Percentiles rank a stretch among this genome's conserved stretches.
These are phyloP conservation scores for Aspergillus sp. DNA, from an alignment of 2,329 filamentous ascomycete genomes.

Conservation along the genomic window DNA sequence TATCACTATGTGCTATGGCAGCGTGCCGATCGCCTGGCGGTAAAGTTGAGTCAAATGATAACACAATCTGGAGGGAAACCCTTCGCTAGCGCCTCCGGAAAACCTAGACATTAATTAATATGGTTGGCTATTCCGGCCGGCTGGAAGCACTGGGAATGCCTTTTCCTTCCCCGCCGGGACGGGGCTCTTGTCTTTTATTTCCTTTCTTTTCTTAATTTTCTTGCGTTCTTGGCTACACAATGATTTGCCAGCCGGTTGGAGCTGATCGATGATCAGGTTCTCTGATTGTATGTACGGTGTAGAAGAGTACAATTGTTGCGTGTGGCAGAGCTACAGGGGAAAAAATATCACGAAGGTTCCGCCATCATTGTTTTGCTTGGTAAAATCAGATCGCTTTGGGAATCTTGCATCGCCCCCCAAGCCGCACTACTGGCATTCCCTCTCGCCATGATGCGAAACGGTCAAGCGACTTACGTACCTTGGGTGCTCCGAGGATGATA, in stretches of 20 bases:
- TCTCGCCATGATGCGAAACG: conserved; percentile 2
- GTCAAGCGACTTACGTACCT: conserved; percentile 10
- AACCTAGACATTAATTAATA: conserved; percentile 2
- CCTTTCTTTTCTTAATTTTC: not conserved
- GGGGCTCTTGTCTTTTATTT: conserved; percentile 8
- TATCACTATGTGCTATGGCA: not conserved
- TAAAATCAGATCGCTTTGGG: too few species aligned
- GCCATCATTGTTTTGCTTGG: not conserved
- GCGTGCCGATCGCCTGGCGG: not conserved
- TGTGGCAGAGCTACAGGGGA: not conserved
- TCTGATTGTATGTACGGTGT: too few species aligned
- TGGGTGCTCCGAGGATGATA: conserved; percentile 11
- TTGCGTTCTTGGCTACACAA: not conserved
- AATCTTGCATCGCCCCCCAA: not conserved
- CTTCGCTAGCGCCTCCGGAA: not conserved
- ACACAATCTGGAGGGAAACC: conserved; percentile 5
- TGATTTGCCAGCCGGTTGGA: too few species aligned
- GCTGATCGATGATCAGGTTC: too few species aligned
- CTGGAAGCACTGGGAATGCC: conserved; percentile 8
- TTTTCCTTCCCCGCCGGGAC: conserved; percentile 11
- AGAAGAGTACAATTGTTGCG: not conserved
- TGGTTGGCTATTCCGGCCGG: not conserved
- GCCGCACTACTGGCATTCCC: not conserved
- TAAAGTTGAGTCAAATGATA: conserved; percentile 10
- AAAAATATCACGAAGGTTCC: not conserved